Conservation (phyloP, 495 filamentous ascomycete species). For the Penicillium atrosanguineum region DNA sequence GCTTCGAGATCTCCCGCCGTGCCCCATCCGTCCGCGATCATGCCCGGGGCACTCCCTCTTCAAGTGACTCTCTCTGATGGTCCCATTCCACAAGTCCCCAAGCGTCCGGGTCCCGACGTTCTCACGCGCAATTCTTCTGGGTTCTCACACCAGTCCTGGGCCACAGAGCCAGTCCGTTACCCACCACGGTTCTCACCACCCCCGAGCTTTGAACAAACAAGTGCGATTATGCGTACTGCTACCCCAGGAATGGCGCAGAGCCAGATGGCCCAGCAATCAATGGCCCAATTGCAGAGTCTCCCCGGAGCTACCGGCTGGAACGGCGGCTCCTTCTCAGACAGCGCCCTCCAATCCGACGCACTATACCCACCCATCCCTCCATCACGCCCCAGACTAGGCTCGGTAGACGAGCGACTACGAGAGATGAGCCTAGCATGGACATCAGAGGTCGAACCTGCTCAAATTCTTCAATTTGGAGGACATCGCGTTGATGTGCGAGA, state of each 20-base stretch:
- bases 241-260: slow-evolving; percentile 1
- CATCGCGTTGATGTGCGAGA: slow-evolving; percentile 37
- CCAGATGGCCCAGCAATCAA: neutral
- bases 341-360: slow-evolving; percentile 24
- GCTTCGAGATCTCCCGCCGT: slow-evolving; percentile 4
- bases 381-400: slow-evolving; percentile 10
- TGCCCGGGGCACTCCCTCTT: slow-evolving; percentile 35
- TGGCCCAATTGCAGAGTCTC: slow-evolving; percentile 19
- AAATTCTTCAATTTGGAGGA: slow-evolving; percentile 23
- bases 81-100: slow-evolving; percentile 21
- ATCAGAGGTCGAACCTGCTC: slow-evolving; percentile 11
- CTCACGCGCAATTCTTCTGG: slow-evolving; percentile 35
- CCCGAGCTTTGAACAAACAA: slow-evolving; percentile 12
- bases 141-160: slow-evolving; percentile 40
- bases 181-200: slow-evolving; percentile 30
- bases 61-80: slow-evolving; percentile 14
- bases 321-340: slow-evolving; percentile 8
- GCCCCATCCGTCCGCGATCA: slow-evolving; percentile 40
- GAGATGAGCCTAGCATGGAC: slow-evolving; percentile 20
- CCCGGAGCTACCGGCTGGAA: slow-evolving; percentile 25
- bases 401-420: slow-evolving; percentile 23
- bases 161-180: slow-evolving; percentile 35
- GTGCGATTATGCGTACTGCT: slow-evolving; percentile 3
- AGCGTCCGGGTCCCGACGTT: slow-evolving; percentile 25
- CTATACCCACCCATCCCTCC: slow-evolving; percentile 13